Evolutionary conservation across 257 asterid species (phyloP).

Genomic region (Jacaranda mimosifolia): DNA sequence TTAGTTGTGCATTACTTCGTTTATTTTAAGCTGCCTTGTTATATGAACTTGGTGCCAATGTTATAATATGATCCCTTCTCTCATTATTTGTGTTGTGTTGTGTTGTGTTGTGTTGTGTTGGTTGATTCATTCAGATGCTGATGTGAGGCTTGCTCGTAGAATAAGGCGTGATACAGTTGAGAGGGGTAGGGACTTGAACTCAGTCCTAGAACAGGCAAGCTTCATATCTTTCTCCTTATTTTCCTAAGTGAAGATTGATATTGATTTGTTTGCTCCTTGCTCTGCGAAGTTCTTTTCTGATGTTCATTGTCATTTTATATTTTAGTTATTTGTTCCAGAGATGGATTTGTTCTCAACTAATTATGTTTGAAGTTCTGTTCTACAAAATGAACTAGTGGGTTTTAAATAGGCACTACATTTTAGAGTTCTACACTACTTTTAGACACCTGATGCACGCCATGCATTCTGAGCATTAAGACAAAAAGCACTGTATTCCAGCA

Average conservation of each 20-base stretch:
- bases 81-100: constrained; percentile 18
- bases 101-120: too few relatives aligned
- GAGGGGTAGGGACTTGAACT: constrained; percentile 96
- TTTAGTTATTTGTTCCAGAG: background rate
- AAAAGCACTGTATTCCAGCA: too few relatives aligned
- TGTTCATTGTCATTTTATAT: background rate
- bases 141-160: constrained; percentile 99
- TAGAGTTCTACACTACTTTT: too few relatives aligned
- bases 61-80: background rate
- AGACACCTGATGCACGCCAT: too few relatives aligned
- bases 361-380: background rate
- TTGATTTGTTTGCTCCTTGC: constrained; percentile 2
- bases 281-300: constrained; percentile 6
- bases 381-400: too few relatives aligned
- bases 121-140: constrained; percentile 71
- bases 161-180: constrained; percentile 96
- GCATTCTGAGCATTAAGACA: too few relatives aligned
- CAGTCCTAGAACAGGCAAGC: constrained; percentile 96
- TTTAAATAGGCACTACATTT: too few relatives aligned
- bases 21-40: background rate
- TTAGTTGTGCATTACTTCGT: constrained; percentile 26
- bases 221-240: constrained; percentile 7
- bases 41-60: constrained; percentile 10
- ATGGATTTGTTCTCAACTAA: background rate
- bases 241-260: background rate